Conservation (phyloP, 2,329 filamentous ascomycete species). For the Pyrenophora teres region DNA sequence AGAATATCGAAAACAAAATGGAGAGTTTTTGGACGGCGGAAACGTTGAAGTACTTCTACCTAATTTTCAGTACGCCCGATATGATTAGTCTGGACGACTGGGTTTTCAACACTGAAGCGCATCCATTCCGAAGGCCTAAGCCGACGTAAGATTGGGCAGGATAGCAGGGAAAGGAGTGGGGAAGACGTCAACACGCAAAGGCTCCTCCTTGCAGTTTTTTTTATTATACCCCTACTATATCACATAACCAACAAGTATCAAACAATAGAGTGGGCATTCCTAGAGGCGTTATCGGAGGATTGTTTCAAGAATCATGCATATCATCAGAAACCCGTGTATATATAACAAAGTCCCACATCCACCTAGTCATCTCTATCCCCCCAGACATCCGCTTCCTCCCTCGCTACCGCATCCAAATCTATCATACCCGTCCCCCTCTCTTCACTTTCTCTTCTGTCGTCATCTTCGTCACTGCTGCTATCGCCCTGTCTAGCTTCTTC, state of each 20-base stretch:
- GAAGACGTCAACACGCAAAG: no score
- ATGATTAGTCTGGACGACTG: constrained; percentile 54
- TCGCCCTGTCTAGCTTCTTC: constrained; percentile 27
- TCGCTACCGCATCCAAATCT: constrained; percentile 43
- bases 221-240: no score
- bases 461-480: constrained; percentile 11
- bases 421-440: constrained; percentile 26
- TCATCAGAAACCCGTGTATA: no score
- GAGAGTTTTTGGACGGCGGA: constrained; percentile 57
- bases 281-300: no score
- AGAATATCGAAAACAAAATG: constrained; percentile 42
- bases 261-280: no score
- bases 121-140: constrained; percentile 50
- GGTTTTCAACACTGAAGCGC: constrained; percentile 58
- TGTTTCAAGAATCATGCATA: no score
- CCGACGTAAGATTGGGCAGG: neutral
- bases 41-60: constrained; percentile 58
- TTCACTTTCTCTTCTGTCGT: constrained; percentile 16
- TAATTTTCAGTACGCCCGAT: constrained; percentile 52
- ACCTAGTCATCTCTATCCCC: constrained; percentile 34
- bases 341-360: no score
- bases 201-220: no score
- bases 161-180: no score
- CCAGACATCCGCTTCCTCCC: constrained; percentile 46
- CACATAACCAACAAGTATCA: no score